Evolutionary conservation across 2,329 filamentous ascomycete genomes (phyloP).

Genomic region (Plectosphaerella cucumerina): DNA sequence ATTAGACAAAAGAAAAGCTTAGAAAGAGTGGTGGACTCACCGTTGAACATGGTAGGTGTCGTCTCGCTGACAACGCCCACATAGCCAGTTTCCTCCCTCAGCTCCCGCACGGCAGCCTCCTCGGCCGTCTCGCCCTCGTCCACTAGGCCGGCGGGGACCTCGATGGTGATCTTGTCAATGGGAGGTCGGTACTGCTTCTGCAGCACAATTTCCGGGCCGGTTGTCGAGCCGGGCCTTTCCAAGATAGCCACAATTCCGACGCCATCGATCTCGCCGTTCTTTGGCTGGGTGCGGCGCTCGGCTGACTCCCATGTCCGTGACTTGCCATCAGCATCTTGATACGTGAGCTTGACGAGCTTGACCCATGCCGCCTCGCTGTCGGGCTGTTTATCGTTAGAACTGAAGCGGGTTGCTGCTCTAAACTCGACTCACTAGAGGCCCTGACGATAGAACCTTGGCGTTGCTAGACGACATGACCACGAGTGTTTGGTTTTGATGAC

Average conservation of each 20-base stretch:
- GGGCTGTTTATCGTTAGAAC: conserved; percentile 26
- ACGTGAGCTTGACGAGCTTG: conserved; percentile 58
- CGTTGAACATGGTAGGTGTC: conserved; percentile 65
- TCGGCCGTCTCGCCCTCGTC: conserved; percentile 59
- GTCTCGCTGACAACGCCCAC: conserved; percentile 50
- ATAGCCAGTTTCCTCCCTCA: conserved; percentile 65
- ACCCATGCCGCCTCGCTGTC: conserved; percentile 55
- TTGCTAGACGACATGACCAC: neutral
- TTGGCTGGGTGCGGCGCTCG: conserved; percentile 64
- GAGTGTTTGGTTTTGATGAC: neutral
- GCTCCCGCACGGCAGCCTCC: conserved; percentile 57
- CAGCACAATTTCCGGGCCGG: conserved; percentile 52
- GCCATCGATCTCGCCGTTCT: conserved; percentile 60
- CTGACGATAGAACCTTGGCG: conserved; percentile 37
- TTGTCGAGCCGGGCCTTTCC: conserved; percentile 34
- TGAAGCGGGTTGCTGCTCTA: neutral
- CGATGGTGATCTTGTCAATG: conserved; percentile 54
- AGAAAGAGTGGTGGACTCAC: conserved; percentile 17
- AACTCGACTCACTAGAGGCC: conserved; percentile 35
- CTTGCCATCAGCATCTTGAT: conserved; percentile 57
- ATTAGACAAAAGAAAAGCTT: neutral
- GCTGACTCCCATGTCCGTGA: conserved; percentile 67
- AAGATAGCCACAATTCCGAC: conserved; percentile 71
- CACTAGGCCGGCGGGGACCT: conserved; percentile 61
- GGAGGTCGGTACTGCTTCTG: conserved; percentile 67